Evolutionary conservation across 2,329 filamentous ascomycete genomes (phyloP).

Genomic region (Alternaria atra): DNA sequence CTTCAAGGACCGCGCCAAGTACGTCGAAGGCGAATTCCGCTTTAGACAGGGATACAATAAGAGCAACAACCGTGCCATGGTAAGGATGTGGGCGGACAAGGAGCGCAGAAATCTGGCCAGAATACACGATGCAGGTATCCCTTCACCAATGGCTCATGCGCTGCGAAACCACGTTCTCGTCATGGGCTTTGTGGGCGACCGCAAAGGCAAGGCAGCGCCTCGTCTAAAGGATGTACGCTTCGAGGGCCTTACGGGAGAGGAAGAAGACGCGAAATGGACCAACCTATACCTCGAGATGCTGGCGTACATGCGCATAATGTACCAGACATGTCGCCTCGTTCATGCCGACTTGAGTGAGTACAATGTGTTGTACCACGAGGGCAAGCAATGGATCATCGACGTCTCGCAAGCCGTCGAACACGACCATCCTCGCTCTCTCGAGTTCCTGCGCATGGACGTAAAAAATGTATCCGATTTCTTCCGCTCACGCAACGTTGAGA

Average conservation of each 20-base stretch:
- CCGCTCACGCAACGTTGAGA: conserved; percentile 82
- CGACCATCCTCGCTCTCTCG: conserved; percentile 89
- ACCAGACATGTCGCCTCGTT: conserved; percentile 89
- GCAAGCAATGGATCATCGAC: conserved; percentile 90
- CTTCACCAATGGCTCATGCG: conserved; percentile 87
- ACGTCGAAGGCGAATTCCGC: conserved; percentile 92
- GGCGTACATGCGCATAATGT: conserved; percentile 89
- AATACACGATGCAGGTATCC: conserved; percentile 83
- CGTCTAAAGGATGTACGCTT: conserved; percentile 87
- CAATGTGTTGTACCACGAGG: conserved; percentile 90
- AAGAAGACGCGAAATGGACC: conserved; percentile 74
- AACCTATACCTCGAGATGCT: conserved; percentile 83
- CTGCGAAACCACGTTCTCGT: conserved; percentile 94
- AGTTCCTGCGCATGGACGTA: conserved; percentile 97
- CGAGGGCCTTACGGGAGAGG: conserved; percentile 65
- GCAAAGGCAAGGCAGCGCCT: conserved; percentile 86
- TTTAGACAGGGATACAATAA: conserved; percentile 94
- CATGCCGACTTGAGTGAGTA: conserved; percentile 98
- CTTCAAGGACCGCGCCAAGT: conserved; percentile 97
- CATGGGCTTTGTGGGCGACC: conserved; percentile 92
- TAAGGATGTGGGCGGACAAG: conserved; percentile 98
- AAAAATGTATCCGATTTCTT: conserved; percentile 98
- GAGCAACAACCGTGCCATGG: conserved; percentile 94
- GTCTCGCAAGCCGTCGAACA: conserved; percentile 98
- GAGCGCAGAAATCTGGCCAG: conserved; percentile 93